Evolutionary conservation across 2,329 filamentous ascomycete genomes (phyloP), one percentile per base, ranked within the genome.

Genomic region (Alternaria solani): DNA sequence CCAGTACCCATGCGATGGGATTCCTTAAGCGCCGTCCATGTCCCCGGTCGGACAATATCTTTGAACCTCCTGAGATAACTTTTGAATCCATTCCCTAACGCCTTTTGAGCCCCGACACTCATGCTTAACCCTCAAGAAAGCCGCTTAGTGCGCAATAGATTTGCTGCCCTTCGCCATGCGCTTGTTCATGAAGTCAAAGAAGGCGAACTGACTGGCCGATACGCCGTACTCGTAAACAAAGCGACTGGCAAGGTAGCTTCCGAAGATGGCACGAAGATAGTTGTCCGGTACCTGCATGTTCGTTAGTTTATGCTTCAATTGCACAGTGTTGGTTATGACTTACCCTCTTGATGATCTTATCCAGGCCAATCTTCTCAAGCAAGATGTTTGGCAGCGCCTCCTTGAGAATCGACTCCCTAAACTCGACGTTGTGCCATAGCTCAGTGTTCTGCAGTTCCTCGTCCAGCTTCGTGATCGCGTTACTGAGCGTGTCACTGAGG

Each of bases 181-280:
- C 69, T 82, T 78, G 72, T 81, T 83, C 82, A 84, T 84, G 70
- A 98, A 99, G 78, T 96, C 93, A 81, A 96, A 99, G 85, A 99
- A 99, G 39, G 94, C 93, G 83, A 99, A 98, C 75, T 97, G 94
- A 83, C 91, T 95, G 5, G 95, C 94, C 68, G 88, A 90, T 77
- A 93, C 94, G 73, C 95, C 95, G 78, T 94, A 95, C 78, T 96
- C 89, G 80, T 99, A 99, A 41, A 99, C 93, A 78, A 99, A 99
- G 43, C 95, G 91, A 75, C 91, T 96, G 49, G 95, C 94, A 68
- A 99, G 85, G 81, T 94, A 97, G 77, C 92, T 96, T 69, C 95
- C 95, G 76, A 99, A 99, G 78, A 99, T 98, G 67, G 94, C 91
- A 67, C 93, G 88, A 64, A 99, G 87, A 77, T 99, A 99, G 69